Evolutionary conservation across 2,329 filamentous ascomycete genomes (phyloP).

Genomic region (Magnaporthiopsis rhizophila): DNA sequence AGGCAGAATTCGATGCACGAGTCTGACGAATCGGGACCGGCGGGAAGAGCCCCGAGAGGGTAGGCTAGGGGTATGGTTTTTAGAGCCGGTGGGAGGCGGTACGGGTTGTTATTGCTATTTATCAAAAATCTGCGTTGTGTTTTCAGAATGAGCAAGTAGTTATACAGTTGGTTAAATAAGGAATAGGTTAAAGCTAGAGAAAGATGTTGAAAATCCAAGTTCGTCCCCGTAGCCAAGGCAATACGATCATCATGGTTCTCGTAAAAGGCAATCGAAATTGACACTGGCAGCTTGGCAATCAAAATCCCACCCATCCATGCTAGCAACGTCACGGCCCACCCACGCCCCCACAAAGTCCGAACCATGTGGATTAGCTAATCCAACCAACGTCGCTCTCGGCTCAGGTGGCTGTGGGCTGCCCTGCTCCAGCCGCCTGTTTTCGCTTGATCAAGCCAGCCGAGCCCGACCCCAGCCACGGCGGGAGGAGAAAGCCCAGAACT

Average conservation of each 20-base stretch:
- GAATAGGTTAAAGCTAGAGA: too few relatives aligned
- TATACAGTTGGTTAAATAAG: too few relatives aligned
- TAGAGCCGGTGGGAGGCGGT: not conserved
- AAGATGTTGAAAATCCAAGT: too few relatives aligned
- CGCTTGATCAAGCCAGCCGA: not conserved
- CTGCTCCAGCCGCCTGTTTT: not conserved
- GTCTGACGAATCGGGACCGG: constrained; percentile 19
- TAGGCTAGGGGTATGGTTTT: not conserved
- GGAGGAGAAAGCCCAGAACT: not conserved
- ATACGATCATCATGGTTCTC: not conserved
- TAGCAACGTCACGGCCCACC: not conserved
- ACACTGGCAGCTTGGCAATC: not conserved
- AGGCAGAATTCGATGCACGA: constrained; percentile 30
- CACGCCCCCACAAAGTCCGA: not conserved
- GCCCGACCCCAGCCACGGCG: not conserved
- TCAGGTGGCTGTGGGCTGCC: not conserved
- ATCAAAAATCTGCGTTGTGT: not conserved
- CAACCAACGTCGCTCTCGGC: not conserved
- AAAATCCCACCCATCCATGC: not conserved
- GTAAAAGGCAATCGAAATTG: not conserved
- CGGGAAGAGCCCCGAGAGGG: constrained; percentile 1
- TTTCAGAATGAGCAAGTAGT: not conserved
- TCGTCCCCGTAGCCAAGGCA: not conserved
- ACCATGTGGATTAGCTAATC: not conserved
- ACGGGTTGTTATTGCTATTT: not conserved